A percentile compares a stretch with the other conserved stretches of the same genome.
phyloP scores from a whole-genome alignment of 106 monocot genomes.

The Acorus gramineus region DNA sequence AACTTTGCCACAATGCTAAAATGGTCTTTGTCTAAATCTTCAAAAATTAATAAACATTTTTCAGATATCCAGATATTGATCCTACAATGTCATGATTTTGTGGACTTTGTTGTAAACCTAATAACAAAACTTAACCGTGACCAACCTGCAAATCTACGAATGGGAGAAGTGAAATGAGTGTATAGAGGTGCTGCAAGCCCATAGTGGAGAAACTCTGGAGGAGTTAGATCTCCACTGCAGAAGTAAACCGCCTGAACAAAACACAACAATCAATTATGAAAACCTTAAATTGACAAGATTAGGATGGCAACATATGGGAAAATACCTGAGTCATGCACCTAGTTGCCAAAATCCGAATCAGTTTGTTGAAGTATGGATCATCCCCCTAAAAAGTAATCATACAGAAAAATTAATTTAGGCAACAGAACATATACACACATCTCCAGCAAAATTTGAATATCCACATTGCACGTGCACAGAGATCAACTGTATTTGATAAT shows the following conservation, averaged over 20 bases:
- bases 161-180: slow-evolving; percentile 98
- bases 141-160: slow-evolving; percentile 94
- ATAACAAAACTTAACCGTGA: too few species aligned
- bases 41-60: background rate
- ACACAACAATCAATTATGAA: too few species aligned
- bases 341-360: slow-evolving; percentile 91
- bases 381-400: slow-evolving; percentile 43
- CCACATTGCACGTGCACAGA: too few species aligned
- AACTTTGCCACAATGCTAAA: background rate
- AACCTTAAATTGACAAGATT: too few species aligned
- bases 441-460: too few species aligned
- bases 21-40: background rate
- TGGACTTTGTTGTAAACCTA: too few species aligned
- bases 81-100: too few species aligned
- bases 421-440: background rate
- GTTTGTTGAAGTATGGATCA: slow-evolving; percentile 96
- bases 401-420: background rate
- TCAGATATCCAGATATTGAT: too few species aligned
- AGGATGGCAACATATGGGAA: too few species aligned
- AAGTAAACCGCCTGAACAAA: slow-evolving; percentile 82
- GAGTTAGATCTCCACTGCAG: slow-evolving; percentile 82
- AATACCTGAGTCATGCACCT: slow-evolving; percentile 98
- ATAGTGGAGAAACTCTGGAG: slow-evolving; percentile 79
- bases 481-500: too few species aligned
- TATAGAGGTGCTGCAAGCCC: slow-evolving; percentile 91